A percentile compares a stretch with the other conserved stretches of the same genome.
phyloP scores from a whole-genome alignment of 179 eudicot genomes.

The Carnegiea gigantea region DNA sequence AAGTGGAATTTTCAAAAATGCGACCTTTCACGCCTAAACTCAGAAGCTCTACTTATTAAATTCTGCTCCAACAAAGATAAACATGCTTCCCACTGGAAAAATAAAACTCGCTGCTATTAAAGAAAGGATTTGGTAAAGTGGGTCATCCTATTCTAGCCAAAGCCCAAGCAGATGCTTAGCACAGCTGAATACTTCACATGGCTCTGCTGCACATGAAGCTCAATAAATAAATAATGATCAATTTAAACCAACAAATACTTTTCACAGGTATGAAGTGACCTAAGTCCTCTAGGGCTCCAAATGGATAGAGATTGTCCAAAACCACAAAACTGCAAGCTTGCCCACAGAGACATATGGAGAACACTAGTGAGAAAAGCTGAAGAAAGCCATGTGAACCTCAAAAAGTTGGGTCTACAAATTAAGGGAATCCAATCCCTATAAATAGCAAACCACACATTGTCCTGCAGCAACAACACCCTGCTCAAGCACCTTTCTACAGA shows the following conservation, averaged over 20 bases:
- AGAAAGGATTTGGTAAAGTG: conserved; percentile 7
- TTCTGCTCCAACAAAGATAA: neutral
- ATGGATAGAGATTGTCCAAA: conserved; percentile 11
- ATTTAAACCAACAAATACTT: conserved; percentile 14
- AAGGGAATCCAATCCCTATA: conserved; percentile 14
- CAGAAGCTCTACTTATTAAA: neutral
- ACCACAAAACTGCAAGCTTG: neutral
- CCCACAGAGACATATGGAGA: conserved; percentile 11
- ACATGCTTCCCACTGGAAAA: neutral
- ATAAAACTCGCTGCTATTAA: neutral
- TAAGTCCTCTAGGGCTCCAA: conserved; percentile 8
- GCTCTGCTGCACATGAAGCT: neutral
- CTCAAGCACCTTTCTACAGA: neutral
- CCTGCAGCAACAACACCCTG: neutral
- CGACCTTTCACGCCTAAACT: neutral
- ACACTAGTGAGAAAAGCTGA: conserved; percentile 4
- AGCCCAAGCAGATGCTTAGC: neutral
- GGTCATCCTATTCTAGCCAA: conserved; percentile 5
- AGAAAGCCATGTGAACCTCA: conserved; percentile 38
- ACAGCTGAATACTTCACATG: conserved; percentile 4
- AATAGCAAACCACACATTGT: conserved; percentile 1
- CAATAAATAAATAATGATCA: neutral
- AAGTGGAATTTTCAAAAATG: neutral
- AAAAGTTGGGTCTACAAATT: conserved; percentile 24
- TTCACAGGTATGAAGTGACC: conserved; percentile 3